Percentiles rank a stretch among this genome's conserved stretches.
Evolutionary conservation across 1,284 basidiomycete species (phyloP).

Genomic region (Papiliotrema flavescens): DNA sequence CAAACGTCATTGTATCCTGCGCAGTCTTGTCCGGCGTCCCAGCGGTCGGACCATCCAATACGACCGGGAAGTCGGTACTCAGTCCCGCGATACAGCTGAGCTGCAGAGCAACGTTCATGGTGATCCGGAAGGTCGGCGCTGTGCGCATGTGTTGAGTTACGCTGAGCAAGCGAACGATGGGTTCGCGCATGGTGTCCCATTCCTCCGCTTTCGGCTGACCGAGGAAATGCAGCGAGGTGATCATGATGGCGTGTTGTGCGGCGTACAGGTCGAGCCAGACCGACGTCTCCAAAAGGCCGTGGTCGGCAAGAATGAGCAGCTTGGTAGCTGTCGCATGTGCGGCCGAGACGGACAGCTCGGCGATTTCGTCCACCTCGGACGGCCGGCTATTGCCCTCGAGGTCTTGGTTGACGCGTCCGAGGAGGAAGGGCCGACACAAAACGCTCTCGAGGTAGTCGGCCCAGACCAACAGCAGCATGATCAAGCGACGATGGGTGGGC

Average conservation of each 20-base stretch:
- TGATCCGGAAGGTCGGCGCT: constrained; percentile 19
- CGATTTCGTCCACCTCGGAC: constrained; percentile 6
- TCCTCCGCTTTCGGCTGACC: constrained; percentile 5
- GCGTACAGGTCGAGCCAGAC: constrained; percentile 20
- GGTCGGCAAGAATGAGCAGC: constrained; percentile 5
- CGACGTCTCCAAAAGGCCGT: constrained; percentile 6
- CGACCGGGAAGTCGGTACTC: constrained; percentile 4
- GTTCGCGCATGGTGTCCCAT: constrained; percentile 2
- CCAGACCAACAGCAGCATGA: constrained; percentile 10
- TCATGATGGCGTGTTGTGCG: constrained; percentile 18
- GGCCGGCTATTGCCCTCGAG: background rate
- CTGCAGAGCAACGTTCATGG: constrained; percentile 21
- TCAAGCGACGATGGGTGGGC: constrained; percentile 6
- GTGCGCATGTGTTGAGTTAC: constrained; percentile 5
- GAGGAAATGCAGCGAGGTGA: constrained; percentile 15
- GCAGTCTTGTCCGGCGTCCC: background rate
- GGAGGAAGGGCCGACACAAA: constrained; percentile 16
- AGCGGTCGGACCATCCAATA: background rate
- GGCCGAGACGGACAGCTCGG: constrained; percentile 3
- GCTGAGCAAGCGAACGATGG: constrained; percentile 3
- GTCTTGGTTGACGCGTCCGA: constrained; percentile 12
- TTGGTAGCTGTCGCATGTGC: constrained; percentile 10
- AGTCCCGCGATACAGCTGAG: constrained; percentile 14
- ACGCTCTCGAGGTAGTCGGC: constrained; percentile 15
- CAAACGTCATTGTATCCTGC: background rate